Conservation (phyloP, 2,329 filamentous ascomycete genomes). For the Fusarium xylarioides region DNA sequence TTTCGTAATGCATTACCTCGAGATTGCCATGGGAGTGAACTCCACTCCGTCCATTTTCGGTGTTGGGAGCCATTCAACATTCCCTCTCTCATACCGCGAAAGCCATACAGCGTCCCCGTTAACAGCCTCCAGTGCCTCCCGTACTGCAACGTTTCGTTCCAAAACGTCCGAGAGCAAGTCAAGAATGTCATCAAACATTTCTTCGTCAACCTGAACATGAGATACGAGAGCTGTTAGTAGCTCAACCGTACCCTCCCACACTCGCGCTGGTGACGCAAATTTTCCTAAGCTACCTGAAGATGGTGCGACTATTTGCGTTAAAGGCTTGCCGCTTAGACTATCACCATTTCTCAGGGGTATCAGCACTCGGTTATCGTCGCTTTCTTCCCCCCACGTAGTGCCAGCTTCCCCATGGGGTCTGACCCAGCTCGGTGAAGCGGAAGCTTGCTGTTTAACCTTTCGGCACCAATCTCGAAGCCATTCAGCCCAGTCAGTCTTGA, state of each 20-base stretch:
- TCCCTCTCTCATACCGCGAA: conserved; percentile 59
- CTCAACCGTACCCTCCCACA: conserved; percentile 70
- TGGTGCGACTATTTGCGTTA: conserved; percentile 5
- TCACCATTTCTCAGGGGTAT: conserved; percentile 46
- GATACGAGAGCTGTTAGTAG: conserved; percentile 69
- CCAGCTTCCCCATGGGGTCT: conserved; percentile 31
- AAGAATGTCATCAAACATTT: conserved; percentile 76
- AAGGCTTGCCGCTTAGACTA: conserved; percentile 29
- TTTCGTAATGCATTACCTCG: conserved; percentile 9
- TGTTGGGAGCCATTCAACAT: conserved; percentile 47
- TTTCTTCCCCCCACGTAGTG: conserved; percentile 23
- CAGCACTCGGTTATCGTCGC: conserved; percentile 42
- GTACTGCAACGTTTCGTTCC: conserved; percentile 57
- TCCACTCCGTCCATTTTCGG: conserved; percentile 55
- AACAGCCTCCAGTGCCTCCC: conserved; percentile 66
- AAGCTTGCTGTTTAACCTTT: conserved; percentile 54
- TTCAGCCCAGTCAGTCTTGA: conserved; percentile 76
- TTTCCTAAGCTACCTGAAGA: conserved; percentile 57
- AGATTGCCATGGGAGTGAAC: conserved; percentile 48
- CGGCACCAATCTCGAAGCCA: conserved; percentile 61
- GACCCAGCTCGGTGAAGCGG: conserved; percentile 24
- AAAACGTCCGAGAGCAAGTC: conserved; percentile 66
- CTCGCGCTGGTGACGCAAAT: conserved; percentile 68
- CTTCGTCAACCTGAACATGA: conserved; percentile 71
- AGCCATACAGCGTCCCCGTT: conserved; percentile 85